Base-by-base conservation (phyloP, 495 filamentous ascomycete species). In the Acidomyces sp. region DNA sequence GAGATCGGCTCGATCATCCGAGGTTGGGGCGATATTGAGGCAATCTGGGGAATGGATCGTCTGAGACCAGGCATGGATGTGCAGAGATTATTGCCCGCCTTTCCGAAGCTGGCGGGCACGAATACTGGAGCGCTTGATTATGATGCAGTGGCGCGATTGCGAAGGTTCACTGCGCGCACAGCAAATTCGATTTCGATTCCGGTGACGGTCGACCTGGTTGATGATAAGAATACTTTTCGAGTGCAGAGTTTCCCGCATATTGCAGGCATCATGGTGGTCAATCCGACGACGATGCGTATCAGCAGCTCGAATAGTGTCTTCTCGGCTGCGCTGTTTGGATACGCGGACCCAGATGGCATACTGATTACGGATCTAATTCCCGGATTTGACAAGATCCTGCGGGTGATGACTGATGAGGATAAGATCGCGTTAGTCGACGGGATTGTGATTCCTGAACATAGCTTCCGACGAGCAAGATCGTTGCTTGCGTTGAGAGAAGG, bases 181-280 rank as follows among this genome's bases (percentile, higher is more conserved):
- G 63, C 70, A 12, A 77, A 78, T 28, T 72, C 71, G 35, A 71
- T 82, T 38, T 80, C 77, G 48, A 82, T 93, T 45, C 90, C 90
- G 6, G 74, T 80, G 23, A 76, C 78, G 0, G 67, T 96, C 26
- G 72, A 82, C 26, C 69, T 73, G 37, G 65, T 79, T 11, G 70
- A 74, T 28, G 74, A 67, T n/a, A 57, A 68, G 32, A 63, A 68
- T 6, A 76, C 78, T 36, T 64, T 97, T 38, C 74, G 81, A 18
- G 74, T 96, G 19, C 92, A 85, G 9, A 92, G 85, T 54, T 94
- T 93, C 38, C 90, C 90, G 5, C 86, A 97, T 54, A 94, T 97
- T 54, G 92, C 90, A 31, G 90, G 90, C 24, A 94, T 97, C 53
- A 76, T 97, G 57, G 90, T 96, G 3, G 63, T 96, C 2, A 78